These are phyloP conservation scores for Pythium coloratum DNA, from an alignment of 352 stramenopile genomes.

Conservation along the genomic window DNA sequence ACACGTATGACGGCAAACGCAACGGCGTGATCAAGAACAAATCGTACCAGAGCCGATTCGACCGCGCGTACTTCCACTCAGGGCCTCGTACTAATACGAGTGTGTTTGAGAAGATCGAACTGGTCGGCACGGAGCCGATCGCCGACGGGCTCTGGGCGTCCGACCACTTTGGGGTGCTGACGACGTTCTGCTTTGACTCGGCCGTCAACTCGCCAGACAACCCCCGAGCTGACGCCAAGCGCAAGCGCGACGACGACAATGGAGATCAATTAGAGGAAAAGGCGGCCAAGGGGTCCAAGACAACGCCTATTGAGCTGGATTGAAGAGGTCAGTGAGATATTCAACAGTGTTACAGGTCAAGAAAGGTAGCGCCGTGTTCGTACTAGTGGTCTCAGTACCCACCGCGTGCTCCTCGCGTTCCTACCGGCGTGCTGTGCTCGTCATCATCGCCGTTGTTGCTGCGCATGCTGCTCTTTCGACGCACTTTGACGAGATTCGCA, in stretches of 20 bases:
- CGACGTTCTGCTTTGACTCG: slow-evolving; percentile 26
- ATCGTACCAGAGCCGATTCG: slow-evolving; percentile 67
- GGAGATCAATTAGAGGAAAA: background rate
- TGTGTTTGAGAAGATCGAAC: slow-evolving; percentile 38
- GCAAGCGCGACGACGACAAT: slow-evolving; percentile 13
- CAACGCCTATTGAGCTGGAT: slow-evolving; percentile 4
- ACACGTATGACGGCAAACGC: slow-evolving; percentile 65
- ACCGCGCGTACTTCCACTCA: slow-evolving; percentile 74
- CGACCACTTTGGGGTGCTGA: slow-evolving; percentile 73
- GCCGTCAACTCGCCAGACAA: background rate
- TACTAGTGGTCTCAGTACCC: slow-evolving; percentile 1
- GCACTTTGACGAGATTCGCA: slow-evolving; percentile 66
- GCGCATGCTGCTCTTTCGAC: slow-evolving; percentile 52
- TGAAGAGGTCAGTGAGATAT: background rate
- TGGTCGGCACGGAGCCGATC: slow-evolving; percentile 70
- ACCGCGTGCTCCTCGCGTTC: slow-evolving; percentile 7
- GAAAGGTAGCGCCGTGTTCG: background rate
- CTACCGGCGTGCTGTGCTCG: slow-evolving; percentile 8
- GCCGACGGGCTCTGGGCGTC: slow-evolving; percentile 68
- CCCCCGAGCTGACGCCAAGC: slow-evolving; percentile 11
- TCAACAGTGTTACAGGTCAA: background rate
- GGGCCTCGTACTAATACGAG: slow-evolving; percentile 5
- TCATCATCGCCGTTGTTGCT: slow-evolving; percentile 53
- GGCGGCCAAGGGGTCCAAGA: background rate
- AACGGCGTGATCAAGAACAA: slow-evolving; percentile 63